Evolutionary conservation across 352 stramenopile genomes (phyloP), one percentile per base, ranked within the genome.

Genomic region (Pythium scleroteichum): DNA sequence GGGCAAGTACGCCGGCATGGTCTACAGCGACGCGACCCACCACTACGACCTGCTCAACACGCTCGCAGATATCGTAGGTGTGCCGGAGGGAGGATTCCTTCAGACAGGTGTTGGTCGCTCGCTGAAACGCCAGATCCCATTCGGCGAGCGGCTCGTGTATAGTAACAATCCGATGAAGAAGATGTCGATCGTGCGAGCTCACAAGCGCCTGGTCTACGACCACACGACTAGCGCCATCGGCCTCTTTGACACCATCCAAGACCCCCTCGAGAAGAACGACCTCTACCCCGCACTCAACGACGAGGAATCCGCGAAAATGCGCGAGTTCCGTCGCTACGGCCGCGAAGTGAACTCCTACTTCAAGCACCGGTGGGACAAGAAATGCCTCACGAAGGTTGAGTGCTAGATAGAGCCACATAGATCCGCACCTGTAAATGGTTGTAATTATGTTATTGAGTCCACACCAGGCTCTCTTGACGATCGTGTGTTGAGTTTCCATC

Each of bases 111-210:
- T 68, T n/a, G 60, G 60, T 4, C 60, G 60, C 2, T 68, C 60
- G 9, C 74, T 86, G 70, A 77, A 82, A 38, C 73, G 76, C 27
- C 52, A 68, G 3, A 35, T 68, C 9, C 38, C 56, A 1, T 79
- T 73, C 52, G 68, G 69, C 2, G 51, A 71, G 44, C 65, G 67
- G 14, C 45, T 68, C 13, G 74, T 84, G 20, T 82, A 64, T 64
- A 82, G 65, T 46, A 87, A 84, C 71, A 87, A 87, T 24, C 75
- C 77, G 8, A 60, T 69, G 17, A 68, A 62, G 14, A 79, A 87
- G 54, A 69, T 79, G 52, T 68, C 72, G 45, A 62, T 71, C 5
- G 62, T 84, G 0, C 59, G 59, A 6, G 74, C 70, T 22, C 57
- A 82, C 10, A 27, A 58, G 1, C 69, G 76, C 8, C 49, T 84